Evolutionary conservation across 2,329 filamentous ascomycete species (phyloP), one percentile per base, ranked within the genome.

Genomic region (Hymenoscyphus albidus): DNA sequence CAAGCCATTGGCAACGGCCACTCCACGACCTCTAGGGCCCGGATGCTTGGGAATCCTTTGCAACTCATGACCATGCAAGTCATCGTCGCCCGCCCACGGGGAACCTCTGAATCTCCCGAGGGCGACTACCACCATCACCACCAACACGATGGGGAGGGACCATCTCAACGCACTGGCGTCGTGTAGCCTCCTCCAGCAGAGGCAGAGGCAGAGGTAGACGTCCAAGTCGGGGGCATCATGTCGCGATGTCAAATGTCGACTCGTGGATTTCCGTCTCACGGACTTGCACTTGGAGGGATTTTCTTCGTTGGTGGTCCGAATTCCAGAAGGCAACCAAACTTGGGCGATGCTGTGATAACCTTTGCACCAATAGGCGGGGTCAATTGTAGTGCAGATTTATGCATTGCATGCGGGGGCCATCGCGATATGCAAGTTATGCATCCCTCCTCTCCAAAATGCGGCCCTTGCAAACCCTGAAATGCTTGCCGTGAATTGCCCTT

Each of bases 391-490:
- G 39, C 39, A 39, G 16, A 57, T 65, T 56, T 54, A 38, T 65
- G 51, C 55, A 65, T 54, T 58, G 66, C 64, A 71, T 70, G 68
- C 48, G 48, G 48, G 48, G 48, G 9, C 48, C 48, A 54, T 27
- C 67, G 65, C 65, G 68, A 54, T 48, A 69, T 70, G 68, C 68
- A 71, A 48, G 57, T 56, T 51, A 70, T 71, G 68, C 68, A 71
- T 40, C 56, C 51, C 44, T 40, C 56, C 51, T 40, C 61, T 62
- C 59, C 42, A 66, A 7, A 51, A n/a, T 22, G 9, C 35, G 35
- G 9, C 35, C 35, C 35, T 35, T 35, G 35, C 5, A 35, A 10
- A 35, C 35, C 35, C 35, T 58, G 59, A 58, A 59, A 63, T 63
- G 61, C 56, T 61, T 27, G 39, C 42, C 32, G 32, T 12, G 27